A percentile compares a stretch with the other conserved stretches of the same genome.
Conservation (phyloP, 2,329 filamentous ascomycete species). For the Trichoderma afroharzianum region DNA sequence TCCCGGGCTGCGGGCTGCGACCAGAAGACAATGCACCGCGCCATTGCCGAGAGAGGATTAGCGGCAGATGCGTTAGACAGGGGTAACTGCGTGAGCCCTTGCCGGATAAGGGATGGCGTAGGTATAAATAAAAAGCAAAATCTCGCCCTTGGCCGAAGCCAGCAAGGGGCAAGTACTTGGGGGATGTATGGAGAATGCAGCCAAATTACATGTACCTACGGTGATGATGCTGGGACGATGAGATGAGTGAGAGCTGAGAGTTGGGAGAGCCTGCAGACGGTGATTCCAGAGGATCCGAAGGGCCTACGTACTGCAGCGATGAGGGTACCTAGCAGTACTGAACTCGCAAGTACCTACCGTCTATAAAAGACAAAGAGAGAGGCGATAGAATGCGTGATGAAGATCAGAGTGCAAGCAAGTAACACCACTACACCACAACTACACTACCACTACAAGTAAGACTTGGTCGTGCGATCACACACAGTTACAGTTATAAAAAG, state of each 20-base stretch:
- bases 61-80: not conserved
- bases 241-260: not conserved
- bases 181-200: not conserved
- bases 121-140: slow-evolving; percentile 7
- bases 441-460: not conserved
- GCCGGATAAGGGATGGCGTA: not conserved
- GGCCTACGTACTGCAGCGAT: not conserved
- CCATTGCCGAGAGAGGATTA: not conserved
- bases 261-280: not conserved
- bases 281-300: not conserved
- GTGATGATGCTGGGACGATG: not conserved
- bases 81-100: not conserved
- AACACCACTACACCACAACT: not conserved
- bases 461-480: not conserved
- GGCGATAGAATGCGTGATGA: not conserved
- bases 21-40: not conserved
- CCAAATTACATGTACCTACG: not conserved
- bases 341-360: not conserved
- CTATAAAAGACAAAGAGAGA: not conserved
- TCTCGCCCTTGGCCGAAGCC: not conserved
- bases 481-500: not conserved
- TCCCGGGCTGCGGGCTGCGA: not conserved
- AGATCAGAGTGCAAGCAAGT: not conserved
- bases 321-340: not conserved
- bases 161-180: not conserved